These are phyloP conservation scores for Brassica incana DNA, from an alignment of 345 rosid genomes.

Conservation along the genomic window DNA sequence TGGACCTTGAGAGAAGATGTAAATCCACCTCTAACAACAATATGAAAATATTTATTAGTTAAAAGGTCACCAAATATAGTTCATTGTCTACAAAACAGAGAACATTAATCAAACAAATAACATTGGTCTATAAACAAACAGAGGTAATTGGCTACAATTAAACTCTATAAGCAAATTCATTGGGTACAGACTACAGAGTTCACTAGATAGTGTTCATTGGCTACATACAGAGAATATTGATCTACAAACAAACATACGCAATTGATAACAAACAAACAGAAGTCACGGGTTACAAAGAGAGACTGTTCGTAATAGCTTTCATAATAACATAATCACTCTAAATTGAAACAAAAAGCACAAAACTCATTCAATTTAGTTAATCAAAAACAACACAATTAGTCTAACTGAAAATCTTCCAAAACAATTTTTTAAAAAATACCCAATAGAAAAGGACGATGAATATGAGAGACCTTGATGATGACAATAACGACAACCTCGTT, in stretches of 20 bases:
- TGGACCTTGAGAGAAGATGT: too few relatives aligned
- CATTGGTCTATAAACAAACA: neutral
- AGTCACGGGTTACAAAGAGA: neutral
- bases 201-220: neutral
- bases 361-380: neutral
- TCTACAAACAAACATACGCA: neutral
- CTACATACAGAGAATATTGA: neutral
- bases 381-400: neutral
- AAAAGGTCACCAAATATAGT: neutral
- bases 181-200: neutral
- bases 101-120: neutral
- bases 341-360: neutral
- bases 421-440: too few relatives aligned
- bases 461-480: neutral
- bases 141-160: neutral
- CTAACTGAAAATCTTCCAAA: neutral
- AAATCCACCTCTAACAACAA: too few relatives aligned
- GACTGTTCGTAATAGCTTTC: neutral
- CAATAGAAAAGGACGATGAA: neutral
- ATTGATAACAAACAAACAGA: neutral
- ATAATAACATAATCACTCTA: neutral
- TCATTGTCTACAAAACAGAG: neutral
- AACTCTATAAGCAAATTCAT: too few relatives aligned
- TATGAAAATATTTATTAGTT: neutral
- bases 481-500: too few relatives aligned